These are phyloP conservation scores for Cladosporium halotolerans DNA, from an alignment of 2,329 filamentous ascomycete genomes.

Conservation along the genomic window DNA sequence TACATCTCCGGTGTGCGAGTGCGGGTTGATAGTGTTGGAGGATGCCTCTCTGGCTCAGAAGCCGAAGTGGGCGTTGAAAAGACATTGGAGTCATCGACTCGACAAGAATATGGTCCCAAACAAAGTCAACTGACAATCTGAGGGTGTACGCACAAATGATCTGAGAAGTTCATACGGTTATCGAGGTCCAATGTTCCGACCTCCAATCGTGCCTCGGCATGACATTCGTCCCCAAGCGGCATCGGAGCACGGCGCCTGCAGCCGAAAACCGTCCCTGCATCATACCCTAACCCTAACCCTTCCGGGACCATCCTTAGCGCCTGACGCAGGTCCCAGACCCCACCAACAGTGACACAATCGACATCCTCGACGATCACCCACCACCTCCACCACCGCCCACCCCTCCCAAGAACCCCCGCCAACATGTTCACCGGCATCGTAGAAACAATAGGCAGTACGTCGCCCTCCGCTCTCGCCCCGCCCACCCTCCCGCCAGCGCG, in stretches of 20 bases:
- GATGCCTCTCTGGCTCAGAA: conserved; percentile 12
- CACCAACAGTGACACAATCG: not conserved
- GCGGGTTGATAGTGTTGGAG: conserved; percentile 9
- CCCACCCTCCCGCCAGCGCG: conserved; percentile 28
- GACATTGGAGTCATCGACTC: conserved; percentile 15
- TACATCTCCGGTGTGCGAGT: conserved; percentile 26
- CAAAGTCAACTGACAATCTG: not conserved
- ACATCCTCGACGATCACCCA: conserved; percentile 3
- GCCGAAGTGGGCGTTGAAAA: conserved; percentile 16
- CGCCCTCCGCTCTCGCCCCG: conserved; percentile 10
- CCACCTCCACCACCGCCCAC: not conserved
- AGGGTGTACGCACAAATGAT: not conserved
- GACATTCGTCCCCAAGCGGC: not conserved
- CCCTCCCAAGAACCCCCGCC: conserved; percentile 17
- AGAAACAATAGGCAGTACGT: conserved; percentile 83
- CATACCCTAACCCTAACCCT: not conserved
- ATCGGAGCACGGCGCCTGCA: conserved; percentile 1
- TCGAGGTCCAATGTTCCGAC: not conserved
- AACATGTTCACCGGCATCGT: conserved; percentile 94
- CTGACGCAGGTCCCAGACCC: not conserved
- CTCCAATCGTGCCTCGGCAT: conserved; percentile 5
- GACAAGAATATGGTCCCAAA: not conserved
- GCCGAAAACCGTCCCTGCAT: conserved; percentile 2
- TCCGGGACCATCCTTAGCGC: not conserved
- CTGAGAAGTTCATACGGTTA: not conserved